Base-by-base conservation (phyloP, 2,329 filamentous ascomycete species). In the Penicillium palitans region DNA sequence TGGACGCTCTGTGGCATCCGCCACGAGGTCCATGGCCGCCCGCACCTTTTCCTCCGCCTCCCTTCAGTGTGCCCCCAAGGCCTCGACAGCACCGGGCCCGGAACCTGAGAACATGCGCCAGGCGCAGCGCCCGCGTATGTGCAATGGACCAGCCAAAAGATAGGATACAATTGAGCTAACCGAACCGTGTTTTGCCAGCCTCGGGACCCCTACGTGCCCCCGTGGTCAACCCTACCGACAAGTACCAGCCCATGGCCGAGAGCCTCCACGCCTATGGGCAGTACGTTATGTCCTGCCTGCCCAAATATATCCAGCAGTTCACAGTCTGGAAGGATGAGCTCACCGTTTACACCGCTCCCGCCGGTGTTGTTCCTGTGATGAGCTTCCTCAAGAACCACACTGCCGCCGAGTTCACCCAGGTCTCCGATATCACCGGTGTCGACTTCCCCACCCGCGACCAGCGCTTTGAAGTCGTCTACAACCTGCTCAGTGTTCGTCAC, bases 261-360 rank as follows among this genome's bases (percentile, higher is more conserved):
- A 85, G 88, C 73, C 83, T 98, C 74, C 95, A 99, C 83, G 89
- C 87, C 72, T 99, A 99, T 74, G 95, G 95, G 71, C 87, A 96
- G 73, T 99, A 96, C 85, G 81, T 99, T 72, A 93, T 99, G 86
- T 93, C 92, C 67, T 96, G 91, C 78, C 80, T 99, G 72, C 96
- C 95, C 70, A 98, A 97, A 83, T 97, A 96, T 79, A 86, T 99
- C 70, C 96, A 99, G 81, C 95, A 99, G 80, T 98, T 98, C 81
- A 96, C 93, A 13, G 93, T 99, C 56, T 99, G 95, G 95, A 99
- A 99, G 81, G 95, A 99, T 75, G 95, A 99, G 79, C 87, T 99
- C 74, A 92, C 90, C 69, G 91, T 97, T 76, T 93, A 96, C 79
- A 95, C 98, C 72, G 83, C 91, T 48, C 95, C 95, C 1, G 80